Evolutionary conservation across 2,329 filamentous ascomycete species (phyloP).

Genomic region (Elsinoe perseae): DNA sequence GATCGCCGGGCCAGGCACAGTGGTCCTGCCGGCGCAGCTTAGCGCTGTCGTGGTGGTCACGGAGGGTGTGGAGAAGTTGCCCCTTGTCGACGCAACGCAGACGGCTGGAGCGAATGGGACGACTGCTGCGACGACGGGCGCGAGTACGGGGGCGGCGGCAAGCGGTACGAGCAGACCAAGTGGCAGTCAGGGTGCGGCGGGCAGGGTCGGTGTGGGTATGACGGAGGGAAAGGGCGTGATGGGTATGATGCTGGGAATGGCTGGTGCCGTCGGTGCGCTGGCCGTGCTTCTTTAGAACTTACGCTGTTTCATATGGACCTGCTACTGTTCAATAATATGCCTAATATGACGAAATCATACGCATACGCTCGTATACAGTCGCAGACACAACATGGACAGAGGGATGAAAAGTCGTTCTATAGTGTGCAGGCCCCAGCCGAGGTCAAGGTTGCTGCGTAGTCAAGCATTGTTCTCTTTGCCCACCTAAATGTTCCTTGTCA

Average conservation of each 20-base stretch:
- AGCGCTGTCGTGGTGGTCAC: not conserved
- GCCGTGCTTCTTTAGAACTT: not conserved
- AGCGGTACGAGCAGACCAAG: not conserved
- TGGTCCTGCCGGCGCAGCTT: not conserved
- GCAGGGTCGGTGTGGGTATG: not conserved
- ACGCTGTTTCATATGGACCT: too few relatives aligned
- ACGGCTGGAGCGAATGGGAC: not conserved
- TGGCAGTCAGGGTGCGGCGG: not conserved
- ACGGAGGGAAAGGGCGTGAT: not conserved
- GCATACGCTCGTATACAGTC: too few relatives aligned
- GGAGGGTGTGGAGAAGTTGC: not conserved
- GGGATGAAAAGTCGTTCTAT: too few relatives aligned
- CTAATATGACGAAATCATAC: too few relatives aligned
- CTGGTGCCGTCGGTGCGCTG: not conserved
- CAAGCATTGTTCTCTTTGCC: too few relatives aligned
- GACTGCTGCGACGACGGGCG: not conserved
- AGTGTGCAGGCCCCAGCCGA: too few relatives aligned
- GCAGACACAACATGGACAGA: too few relatives aligned
- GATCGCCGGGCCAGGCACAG: not conserved
- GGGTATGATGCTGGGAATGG: not conserved
- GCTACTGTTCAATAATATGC: too few relatives aligned
- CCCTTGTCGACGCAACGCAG: not conserved
- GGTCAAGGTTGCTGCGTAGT: too few relatives aligned
- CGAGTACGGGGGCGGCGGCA: not conserved
- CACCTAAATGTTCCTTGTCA: too few relatives aligned